phyloP scores from a whole-genome alignment of 2,329 filamentous ascomycete genomes.

The Fusarium torreyae region DNA sequence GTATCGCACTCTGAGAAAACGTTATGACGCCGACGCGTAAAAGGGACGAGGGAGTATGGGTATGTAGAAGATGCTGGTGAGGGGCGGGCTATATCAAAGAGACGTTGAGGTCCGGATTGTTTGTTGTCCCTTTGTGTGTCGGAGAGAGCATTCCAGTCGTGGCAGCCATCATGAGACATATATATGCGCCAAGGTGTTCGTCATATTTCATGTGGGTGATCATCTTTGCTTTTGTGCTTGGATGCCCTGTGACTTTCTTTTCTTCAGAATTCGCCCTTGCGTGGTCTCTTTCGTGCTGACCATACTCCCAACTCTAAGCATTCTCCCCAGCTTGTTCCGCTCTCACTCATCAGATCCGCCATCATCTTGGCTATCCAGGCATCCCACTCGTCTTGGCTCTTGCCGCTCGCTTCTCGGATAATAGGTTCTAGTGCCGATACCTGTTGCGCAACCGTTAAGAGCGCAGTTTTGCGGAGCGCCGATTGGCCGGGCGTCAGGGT shows the following conservation, averaged over 20 bases:
- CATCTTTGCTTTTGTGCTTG: conserved; percentile 34
- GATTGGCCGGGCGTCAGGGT: conserved; percentile 77
- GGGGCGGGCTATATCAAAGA: conserved; percentile 4
- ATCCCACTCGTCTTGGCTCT: conserved; percentile 94
- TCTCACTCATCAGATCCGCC: conserved; percentile 83
- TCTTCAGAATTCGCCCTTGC: conserved; percentile 14
- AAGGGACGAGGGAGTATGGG: conserved; percentile 17
- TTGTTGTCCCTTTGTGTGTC: conserved; percentile 2
- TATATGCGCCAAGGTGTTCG: conserved; percentile 18
- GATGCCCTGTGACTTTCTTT: conserved; percentile 8
- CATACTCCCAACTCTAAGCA: conserved; percentile 90
- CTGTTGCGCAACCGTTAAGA: conserved; percentile 84
- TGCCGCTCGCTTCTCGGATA: conserved; percentile 84
- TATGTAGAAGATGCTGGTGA: conserved; percentile 19
- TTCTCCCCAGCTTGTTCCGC: conserved; percentile 85
- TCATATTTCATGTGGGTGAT: conserved; percentile 22
- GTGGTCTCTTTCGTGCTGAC: conserved; percentile 80
- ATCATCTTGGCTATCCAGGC: conserved; percentile 91
- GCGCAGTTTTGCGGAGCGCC: conserved; percentile 83
- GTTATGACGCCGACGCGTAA: conserved; percentile 73
- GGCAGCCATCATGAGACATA: conserved; percentile 30
- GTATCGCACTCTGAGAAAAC: conserved; percentile 86
- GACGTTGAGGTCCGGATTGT: conserved; percentile 11
- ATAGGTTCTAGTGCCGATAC: conserved; percentile 89
- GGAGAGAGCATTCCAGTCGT: conserved; percentile 25